phyloP scores from a whole-genome alignment of 2,329 filamentous ascomycete species.

The Dactylella cylindrospora region DNA sequence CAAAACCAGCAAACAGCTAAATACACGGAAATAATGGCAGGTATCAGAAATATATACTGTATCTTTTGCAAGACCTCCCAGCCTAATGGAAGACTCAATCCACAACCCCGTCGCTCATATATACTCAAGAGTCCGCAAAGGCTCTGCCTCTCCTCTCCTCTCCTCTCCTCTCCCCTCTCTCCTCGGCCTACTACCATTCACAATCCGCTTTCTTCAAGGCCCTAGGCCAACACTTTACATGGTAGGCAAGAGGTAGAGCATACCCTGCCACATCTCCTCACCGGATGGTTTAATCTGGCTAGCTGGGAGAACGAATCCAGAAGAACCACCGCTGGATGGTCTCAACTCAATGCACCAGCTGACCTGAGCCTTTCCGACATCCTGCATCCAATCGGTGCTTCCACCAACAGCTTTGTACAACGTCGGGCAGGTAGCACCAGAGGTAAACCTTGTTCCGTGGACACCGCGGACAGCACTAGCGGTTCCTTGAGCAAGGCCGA shows the following conservation, averaged over 20 bases:
- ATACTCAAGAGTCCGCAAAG: too few species aligned
- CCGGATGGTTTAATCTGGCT: conserved; percentile 56
- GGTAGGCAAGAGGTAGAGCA: conserved; percentile 31
- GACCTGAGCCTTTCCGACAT: conserved; percentile 50
- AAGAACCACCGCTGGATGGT: conserved; percentile 55
- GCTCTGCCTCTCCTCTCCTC: too few species aligned
- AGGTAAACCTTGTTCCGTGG: conserved; percentile 55
- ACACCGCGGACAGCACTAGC: conserved; percentile 12
- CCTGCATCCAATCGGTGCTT: conserved; percentile 55
- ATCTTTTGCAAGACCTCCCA: too few species aligned
- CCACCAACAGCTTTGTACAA: conserved; percentile 63
- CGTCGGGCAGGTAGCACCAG: conserved; percentile 60
- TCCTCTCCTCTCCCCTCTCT: too few species aligned
- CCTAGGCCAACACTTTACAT: conserved; percentile 21
- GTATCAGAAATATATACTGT: too few species aligned
- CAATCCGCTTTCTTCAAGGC: too few species aligned
- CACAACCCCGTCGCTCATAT: too few species aligned
- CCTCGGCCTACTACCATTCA: too few species aligned
- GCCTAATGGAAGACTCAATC: too few species aligned
- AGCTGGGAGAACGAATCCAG: conserved; percentile 57
- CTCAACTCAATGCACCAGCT: conserved; percentile 54
- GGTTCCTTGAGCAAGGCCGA: conserved; percentile 13
- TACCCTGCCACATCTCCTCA: conserved; percentile 57
- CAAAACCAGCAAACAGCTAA: too few species aligned
- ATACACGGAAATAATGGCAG: too few species aligned